Evolutionary conservation across 108 stramenopile species (phyloP).

Genomic region (Cyclotella choctawhatcheeana): DNA sequence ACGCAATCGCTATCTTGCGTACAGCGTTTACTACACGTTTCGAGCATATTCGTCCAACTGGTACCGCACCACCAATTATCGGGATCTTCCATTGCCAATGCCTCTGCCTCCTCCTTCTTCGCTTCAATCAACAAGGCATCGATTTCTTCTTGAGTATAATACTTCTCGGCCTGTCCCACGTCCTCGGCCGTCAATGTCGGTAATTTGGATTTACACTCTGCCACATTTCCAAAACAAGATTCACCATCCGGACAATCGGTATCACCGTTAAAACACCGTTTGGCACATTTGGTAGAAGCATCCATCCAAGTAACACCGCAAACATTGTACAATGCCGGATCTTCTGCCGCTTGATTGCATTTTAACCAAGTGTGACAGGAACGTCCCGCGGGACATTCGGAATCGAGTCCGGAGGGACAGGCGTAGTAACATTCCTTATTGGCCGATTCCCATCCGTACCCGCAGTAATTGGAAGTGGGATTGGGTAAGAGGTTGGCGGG

Average conservation of each 20-base stretch:
- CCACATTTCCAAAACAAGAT: constrained; percentile 36
- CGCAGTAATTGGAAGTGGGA: constrained; percentile 47
- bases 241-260: constrained; percentile 33
- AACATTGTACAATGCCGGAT: constrained; percentile 40
- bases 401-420: constrained; percentile 35
- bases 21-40: constrained; percentile 41
- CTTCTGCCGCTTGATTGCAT: constrained; percentile 26
- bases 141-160: constrained; percentile 44
- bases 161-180: constrained; percentile 26
- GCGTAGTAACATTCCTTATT: constrained; percentile 42
- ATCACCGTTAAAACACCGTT: constrained; percentile 39
- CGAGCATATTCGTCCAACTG: constrained; percentile 40
- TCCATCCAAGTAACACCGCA: constrained; percentile 39
- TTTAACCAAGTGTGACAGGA: constrained; percentile 44
- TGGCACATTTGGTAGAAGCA: constrained; percentile 36
- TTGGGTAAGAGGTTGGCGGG: constrained; percentile 38
- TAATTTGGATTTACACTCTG: constrained; percentile 36
- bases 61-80: constrained; percentile 52
- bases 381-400: constrained; percentile 44
- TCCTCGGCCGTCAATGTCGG: constrained; percentile 44
- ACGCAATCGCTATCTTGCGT: constrained; percentile 35
- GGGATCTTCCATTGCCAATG: constrained; percentile 37
- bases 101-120: constrained; percentile 21
- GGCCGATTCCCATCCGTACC: constrained; percentile 48
- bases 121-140: constrained; percentile 23